Conservation (phyloP, 805 yeast genomes). For the Dipodascus geniculatus region DNA sequence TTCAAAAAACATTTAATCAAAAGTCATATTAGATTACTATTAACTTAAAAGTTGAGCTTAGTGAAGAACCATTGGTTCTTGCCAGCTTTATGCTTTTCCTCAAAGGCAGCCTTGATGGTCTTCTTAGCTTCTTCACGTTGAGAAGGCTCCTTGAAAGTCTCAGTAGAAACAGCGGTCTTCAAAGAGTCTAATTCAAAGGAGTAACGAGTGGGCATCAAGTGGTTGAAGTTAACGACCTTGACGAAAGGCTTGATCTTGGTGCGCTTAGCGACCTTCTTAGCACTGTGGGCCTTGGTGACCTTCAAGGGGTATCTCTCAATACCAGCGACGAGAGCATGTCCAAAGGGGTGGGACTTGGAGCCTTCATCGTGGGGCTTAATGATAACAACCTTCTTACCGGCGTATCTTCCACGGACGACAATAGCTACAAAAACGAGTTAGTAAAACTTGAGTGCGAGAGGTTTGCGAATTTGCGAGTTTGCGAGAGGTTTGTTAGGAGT, state of each 20-base stretch:
- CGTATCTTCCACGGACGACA: slow-evolving; percentile 99
- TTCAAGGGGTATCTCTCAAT: slow-evolving; percentile 96
- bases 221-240: slow-evolving; percentile 99
- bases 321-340: slow-evolving; percentile 99
- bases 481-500: too few species aligned
- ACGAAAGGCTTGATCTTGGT: slow-evolving; percentile 98
- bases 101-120: slow-evolving; percentile 97
- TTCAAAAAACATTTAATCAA: not conserved
- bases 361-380: slow-evolving; percentile 98
- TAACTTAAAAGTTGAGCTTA: slow-evolving; percentile 75
- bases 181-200: slow-evolving; percentile 92
- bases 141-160: slow-evolving; percentile 93
- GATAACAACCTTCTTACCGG: slow-evolving; percentile 99
- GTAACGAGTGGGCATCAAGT: slow-evolving; percentile 99
- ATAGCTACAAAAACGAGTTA: slow-evolving; percentile 50
- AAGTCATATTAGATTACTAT: not conserved
- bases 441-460: not conserved
- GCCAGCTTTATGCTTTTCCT: slow-evolving; percentile 97
- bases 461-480: too few species aligned
- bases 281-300: slow-evolving; percentile 90
- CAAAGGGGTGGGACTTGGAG: slow-evolving; percentile 96
- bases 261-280: slow-evolving; percentile 94
- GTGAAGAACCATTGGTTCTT: slow-evolving; percentile 99
- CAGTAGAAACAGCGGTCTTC: slow-evolving; percentile 84
- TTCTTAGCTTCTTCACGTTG: slow-evolving; percentile 99